Evolutionary conservation across 2,329 filamentous ascomycete genomes (phyloP).

Genomic region (Penicillium sp.): DNA sequence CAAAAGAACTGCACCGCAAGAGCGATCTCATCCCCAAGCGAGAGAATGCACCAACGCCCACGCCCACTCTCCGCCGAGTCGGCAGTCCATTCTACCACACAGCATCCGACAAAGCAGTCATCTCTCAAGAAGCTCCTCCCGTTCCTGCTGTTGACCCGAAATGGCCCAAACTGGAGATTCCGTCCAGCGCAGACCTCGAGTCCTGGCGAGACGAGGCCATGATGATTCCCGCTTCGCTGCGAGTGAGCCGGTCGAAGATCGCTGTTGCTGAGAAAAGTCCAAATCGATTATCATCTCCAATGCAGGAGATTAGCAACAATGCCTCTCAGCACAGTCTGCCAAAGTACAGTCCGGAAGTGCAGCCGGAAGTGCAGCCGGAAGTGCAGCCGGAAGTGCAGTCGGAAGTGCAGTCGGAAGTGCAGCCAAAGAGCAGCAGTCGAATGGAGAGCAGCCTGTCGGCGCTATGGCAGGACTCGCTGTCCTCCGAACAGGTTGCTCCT

Average conservation of each 20-base stretch:
- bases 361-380: too few species aligned
- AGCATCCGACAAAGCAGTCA: not conserved
- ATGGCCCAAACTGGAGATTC: not conserved
- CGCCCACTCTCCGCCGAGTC: conserved; percentile 10
- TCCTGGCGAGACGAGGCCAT: not conserved
- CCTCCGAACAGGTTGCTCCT: not conserved
- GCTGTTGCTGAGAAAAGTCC: conserved; percentile 1
- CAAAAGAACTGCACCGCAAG: not conserved
- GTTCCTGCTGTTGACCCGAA: not conserved
- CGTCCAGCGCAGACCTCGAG: not conserved
- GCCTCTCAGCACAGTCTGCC: not conserved
- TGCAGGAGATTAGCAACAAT: not conserved
- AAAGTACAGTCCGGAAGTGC: not conserved
- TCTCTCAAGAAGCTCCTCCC: not conserved
- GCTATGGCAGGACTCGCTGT: not conserved
- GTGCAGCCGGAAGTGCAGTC: too few species aligned
- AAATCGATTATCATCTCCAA: not conserved
- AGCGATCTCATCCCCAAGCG: not conserved
- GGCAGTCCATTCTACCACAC: conserved; percentile 9
- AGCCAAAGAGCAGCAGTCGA: not conserved
- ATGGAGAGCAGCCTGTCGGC: not conserved
- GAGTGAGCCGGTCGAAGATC: conserved; percentile 7
- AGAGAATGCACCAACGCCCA: conserved; percentile 5
- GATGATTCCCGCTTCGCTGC: conserved; percentile 10
- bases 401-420: too few species aligned